These are phyloP conservation scores for Ambrosia trifida DNA, from an alignment of 129 eudicot species.

Conservation along the genomic window DNA sequence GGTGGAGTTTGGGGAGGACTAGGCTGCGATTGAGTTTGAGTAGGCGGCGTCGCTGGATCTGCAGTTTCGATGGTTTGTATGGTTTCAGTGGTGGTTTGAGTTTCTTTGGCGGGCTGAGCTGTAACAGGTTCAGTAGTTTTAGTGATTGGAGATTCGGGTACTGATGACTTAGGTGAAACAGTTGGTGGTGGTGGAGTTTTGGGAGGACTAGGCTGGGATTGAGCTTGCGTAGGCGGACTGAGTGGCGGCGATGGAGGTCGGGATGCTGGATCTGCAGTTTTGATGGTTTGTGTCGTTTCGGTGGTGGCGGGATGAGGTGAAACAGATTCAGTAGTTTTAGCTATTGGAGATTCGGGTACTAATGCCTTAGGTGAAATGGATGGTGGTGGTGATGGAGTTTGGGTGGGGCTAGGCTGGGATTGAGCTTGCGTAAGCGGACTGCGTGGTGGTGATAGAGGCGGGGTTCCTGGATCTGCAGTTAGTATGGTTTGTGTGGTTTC, in stretches of 20 bases:
- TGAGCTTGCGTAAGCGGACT: slow-evolving; percentile 33
- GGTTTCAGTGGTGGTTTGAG: slow-evolving; percentile 19
- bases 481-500: slow-evolving; percentile 12
- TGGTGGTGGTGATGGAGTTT: slow-evolving; percentile 24
- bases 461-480: slow-evolving; percentile 23
- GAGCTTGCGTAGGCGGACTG: slow-evolving; percentile 33
- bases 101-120: slow-evolving; percentile 22
- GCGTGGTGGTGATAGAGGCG: slow-evolving; percentile 30
- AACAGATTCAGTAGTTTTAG: slow-evolving; percentile 21
- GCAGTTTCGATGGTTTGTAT: slow-evolving; percentile 15
- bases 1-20: slow-evolving; percentile 40
- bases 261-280: slow-evolving; percentile 19
- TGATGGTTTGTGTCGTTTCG: slow-evolving; percentile 11
- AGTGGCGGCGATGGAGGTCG: slow-evolving; percentile 30
- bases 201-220: slow-evolving; percentile 31
- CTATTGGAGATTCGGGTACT: slow-evolving; percentile 13
- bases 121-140: slow-evolving; percentile 18
- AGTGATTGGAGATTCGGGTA: slow-evolving; percentile 16
- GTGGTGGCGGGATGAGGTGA: slow-evolving; percentile 22
- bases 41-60: slow-evolving; percentile 21
- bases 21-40: slow-evolving; percentile 18
- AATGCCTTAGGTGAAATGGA: slow-evolving; percentile 25
- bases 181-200: slow-evolving; percentile 23
- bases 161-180: slow-evolving; percentile 20
- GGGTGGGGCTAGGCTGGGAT: slow-evolving; percentile 30